Base-by-base conservation (phyloP, 2,329 filamentous ascomycete genomes). In the Sphaerulina musiva region DNA sequence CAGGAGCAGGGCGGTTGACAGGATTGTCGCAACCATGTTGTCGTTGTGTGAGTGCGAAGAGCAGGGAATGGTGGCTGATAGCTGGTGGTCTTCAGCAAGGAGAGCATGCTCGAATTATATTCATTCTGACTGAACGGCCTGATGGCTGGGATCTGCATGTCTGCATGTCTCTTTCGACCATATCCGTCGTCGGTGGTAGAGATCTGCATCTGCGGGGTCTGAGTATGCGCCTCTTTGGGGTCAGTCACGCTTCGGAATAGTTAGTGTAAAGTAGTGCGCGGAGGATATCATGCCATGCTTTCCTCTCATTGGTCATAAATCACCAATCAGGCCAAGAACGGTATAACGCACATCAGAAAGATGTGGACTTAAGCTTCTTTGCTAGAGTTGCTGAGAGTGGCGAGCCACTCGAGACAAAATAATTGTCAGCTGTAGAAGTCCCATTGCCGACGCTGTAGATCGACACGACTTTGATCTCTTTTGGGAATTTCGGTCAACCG, bases 1-100 rank as follows among this genome's bases (percentile, higher is more conserved):
- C 17, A 59, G 56, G 54, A 59, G 54, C 34, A 56, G 50, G 48
- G 56, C 56, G 2, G 56, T 44, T 7, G 56, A 38, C 20, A 59
- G 40, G 32, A 42, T 17, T 14, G 36, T 51, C 5, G 46, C 46
- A 29, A 49, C 34, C 49, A 56, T 53, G 23, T 34, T 54, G 47
- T 46, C n/a, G 20, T 20, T 23, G 26, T 36, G 34, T 36, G 34
- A 10, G 34, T 10, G 34, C 9, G 34, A 10, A n/a, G 23, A n/a
- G 14, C n/a, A 10, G 6, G 14, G 34, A 12, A 11, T 26, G 45
- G 4, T 20, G 20, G 26, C 23, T n/a, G n/a, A 34, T 10, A 6
- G 23, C 32, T 17, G 11, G 29, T 40, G 26, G 26, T 26, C 26
- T 6, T 26, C 26, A 26, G 26, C 26, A 26, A 26, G 26, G 26